These are phyloP conservation scores for Metroxylon sagu DNA, from an alignment of 176 grass and related monocot species.

Conservation along the genomic window DNA sequence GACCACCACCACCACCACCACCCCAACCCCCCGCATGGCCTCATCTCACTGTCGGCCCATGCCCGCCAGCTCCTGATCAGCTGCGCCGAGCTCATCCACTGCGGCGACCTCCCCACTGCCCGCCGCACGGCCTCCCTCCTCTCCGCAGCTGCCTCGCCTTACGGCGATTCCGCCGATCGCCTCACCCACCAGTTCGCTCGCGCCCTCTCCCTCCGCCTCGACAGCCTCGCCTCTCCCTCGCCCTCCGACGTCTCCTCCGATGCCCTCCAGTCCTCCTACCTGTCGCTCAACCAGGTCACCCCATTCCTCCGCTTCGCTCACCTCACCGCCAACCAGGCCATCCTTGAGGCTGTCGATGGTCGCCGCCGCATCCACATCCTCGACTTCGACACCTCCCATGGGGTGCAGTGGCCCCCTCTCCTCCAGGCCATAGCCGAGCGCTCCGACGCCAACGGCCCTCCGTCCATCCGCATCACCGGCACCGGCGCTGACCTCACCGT, in stretches of 20 bases:
- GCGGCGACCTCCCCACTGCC: constrained; percentile 46
- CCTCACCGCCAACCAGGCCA: constrained; percentile 96
- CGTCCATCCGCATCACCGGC: constrained; percentile 79
- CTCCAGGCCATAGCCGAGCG: constrained; percentile 78
- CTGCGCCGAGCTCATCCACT: constrained; percentile 62
- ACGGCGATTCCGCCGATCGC: constrained; percentile 62
- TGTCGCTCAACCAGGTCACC: constrained; percentile 97
- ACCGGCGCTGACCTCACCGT: constrained; percentile 57
- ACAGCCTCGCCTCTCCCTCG: constrained; percentile 4
- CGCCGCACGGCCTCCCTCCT: constrained; percentile 42
- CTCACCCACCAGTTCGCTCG: constrained; percentile 78
- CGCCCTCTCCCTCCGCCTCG: constrained; percentile 44
- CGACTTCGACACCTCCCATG: constrained; percentile 79
- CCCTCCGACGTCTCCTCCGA: constrained; percentile 3
- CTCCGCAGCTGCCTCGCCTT: constrained; percentile 39
- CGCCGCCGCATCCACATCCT: constrained; percentile 75
- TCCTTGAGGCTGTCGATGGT: constrained; percentile 64
- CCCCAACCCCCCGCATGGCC: background rate
- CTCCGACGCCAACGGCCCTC: constrained; percentile 33
- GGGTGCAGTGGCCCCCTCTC: constrained; percentile 88
- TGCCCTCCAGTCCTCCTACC: constrained; percentile 39
- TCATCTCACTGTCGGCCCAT: constrained; percentile 19
- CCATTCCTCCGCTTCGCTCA: constrained; percentile 92
- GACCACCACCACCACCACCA: background rate
- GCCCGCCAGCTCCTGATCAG: constrained; percentile 54